Conservation (phyloP, 2,329 filamentous ascomycete species). For the Trichoderma sp. region DNA sequence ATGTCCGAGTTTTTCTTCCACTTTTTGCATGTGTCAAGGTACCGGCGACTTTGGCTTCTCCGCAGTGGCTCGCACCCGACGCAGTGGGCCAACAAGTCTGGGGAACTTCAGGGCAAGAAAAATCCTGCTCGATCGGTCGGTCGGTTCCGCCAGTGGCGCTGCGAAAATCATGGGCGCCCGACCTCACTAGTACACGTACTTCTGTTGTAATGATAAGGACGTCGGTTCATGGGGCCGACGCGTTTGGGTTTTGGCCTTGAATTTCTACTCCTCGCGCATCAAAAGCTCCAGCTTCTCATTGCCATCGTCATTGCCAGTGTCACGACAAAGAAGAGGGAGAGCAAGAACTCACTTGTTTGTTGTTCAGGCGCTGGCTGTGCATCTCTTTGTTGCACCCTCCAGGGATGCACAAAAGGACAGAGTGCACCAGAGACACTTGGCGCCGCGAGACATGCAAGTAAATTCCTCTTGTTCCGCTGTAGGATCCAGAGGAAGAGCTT, state of each 20-base stretch:
- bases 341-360: background rate
- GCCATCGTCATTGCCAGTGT: background rate
- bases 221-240: background rate
- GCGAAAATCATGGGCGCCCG: background rate
- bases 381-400: constrained; percentile 13
- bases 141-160: no score
- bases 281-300: background rate
- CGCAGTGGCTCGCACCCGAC: background rate
- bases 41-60: background rate
- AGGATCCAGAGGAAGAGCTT: background rate
- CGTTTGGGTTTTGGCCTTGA: background rate
- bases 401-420: constrained; percentile 9
- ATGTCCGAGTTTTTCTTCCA: background rate
- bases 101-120: background rate
- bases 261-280: background rate
- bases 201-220: no score
- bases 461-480: constrained; percentile 11
- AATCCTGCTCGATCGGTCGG: no score
- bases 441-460: constrained; percentile 8
- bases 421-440: constrained; percentile 3
- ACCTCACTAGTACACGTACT: no score
- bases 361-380: constrained; percentile 6
- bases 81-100: constrained; percentile 1
- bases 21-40: constrained; percentile 13
- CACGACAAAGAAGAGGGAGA: background rate